Conservation (phyloP, 345 rosid species). For the Conringia planisiliqua region DNA sequence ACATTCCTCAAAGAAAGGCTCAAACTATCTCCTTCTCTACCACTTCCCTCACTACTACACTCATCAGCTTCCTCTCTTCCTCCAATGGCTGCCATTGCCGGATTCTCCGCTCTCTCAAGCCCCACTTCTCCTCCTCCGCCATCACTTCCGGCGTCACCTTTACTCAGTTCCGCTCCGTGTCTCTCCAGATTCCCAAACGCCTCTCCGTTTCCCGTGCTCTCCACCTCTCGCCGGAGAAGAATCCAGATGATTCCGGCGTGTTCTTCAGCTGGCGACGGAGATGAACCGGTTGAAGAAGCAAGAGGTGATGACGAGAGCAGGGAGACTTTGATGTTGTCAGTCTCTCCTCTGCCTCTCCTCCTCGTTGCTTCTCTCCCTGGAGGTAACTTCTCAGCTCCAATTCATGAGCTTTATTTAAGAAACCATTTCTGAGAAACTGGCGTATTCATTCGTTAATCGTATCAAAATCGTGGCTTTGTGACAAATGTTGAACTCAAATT, state of each 20-base stretch:
- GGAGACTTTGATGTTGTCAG: constrained; percentile 62
- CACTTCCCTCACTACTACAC: constrained; percentile 1
- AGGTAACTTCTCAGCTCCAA: constrained; percentile 43
- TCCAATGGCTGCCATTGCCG: constrained; percentile 44
- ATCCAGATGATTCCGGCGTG: constrained; percentile 11
- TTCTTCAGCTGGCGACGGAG: background rate
- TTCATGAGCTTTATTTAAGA: background rate
- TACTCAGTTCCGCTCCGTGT: background rate
- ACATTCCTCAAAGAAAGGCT: background rate
- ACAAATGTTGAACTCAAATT: background rate
- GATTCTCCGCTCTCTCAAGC: constrained; percentile 30
- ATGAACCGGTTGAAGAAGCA: constrained; percentile 2
- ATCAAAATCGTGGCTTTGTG: background rate
- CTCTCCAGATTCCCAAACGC: constrained; percentile 22
- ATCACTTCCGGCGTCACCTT: constrained; percentile 27
- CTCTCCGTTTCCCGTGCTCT: constrained; percentile 17
- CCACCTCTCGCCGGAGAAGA: constrained; percentile 30
- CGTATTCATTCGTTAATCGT: background rate
- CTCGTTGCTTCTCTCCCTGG: constrained; percentile 79
- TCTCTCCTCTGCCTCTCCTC: constrained; percentile 65
- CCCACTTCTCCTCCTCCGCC: constrained; percentile 9
- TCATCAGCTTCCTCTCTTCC: background rate
- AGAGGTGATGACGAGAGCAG: constrained; percentile 22
- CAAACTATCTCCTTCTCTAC: constrained; percentile 18
- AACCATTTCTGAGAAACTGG: background rate